Base-by-base conservation (phyloP, 164 flowering plant species). In the Aristolochia contorta region DNA sequence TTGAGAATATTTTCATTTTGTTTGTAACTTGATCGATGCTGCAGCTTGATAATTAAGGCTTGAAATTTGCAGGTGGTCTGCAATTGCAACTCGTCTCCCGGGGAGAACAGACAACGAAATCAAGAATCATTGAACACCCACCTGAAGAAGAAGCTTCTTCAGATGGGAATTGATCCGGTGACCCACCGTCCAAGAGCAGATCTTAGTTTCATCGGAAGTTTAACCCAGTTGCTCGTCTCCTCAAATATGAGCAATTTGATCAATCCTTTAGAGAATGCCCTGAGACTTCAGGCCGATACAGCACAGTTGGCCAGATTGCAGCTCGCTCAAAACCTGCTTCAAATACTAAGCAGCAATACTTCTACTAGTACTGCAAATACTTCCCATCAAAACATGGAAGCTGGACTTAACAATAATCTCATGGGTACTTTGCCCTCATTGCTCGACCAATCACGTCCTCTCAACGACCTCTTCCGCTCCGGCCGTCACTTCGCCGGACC, bases 51-150 rank as follows among this genome's bases (percentile, higher is more conserved):
- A n/a, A n/a, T n/a, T n/a, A n/a, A n/a, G n/a, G n/a, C n/a, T n/a
- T n/a, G n/a, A n/a, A n/a, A 9, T 1, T 56, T 27, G 58, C 20
- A 86, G 93, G 80, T 84, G 93, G 93, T 86, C 93, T 16, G 77
- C 66, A 61, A 86, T 86, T 57, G 89, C 93, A 4, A 67, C 67
- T n/a, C 81, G 77, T 72, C 82, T 85, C 18, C 87, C 86, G 0
- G 91, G 87, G 55, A 56, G 91, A 53, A 85, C 91, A 0, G 91
- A 85, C 30, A 84, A 84, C 50, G 93, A 84, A 52, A 82, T 84
- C 63, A 86, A 86, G 77, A 86, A 84, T 65, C 74, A 60, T 19
- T 85, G 87, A 85, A 85, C 71, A 85, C 91, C n/a, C 85, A 79
- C 49, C 30, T 86, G 13, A 82, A 75, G 74, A 86, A 78, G 64